phyloP scores from a whole-genome alignment of 176 grass and related monocot genomes.

The Alloteropsis semialata region DNA sequence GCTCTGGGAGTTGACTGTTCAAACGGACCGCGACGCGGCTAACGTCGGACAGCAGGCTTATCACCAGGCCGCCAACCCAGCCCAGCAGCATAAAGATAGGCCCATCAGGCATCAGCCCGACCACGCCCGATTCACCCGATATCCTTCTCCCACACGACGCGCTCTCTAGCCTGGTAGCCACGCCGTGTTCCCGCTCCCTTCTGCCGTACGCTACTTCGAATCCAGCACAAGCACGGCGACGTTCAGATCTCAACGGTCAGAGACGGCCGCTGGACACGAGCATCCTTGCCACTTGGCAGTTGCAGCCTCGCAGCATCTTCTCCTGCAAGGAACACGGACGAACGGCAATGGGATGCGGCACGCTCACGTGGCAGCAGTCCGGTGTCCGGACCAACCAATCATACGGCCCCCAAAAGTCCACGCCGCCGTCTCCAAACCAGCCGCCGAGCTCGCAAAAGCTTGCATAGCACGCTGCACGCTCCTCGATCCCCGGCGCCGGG shows the following conservation, averaged over 20 bases:
- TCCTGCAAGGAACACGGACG: not conserved
- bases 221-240: no score
- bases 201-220: not conserved
- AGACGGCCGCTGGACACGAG: not conserved
- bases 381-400: not conserved
- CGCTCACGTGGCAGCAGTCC: not conserved
- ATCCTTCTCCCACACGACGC: not conserved
- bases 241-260: not conserved
- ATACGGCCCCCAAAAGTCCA: not conserved
- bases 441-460: not conserved
- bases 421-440: conserved; percentile 12
- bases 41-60: no score
- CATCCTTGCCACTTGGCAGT: not conserved
- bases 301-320: not conserved
- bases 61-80: not conserved
- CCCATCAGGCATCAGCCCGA: no score
- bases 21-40: not conserved
- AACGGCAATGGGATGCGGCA: not conserved
- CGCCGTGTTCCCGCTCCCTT: no score
- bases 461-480: conserved; percentile 8
- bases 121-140: no score
- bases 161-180: no score
- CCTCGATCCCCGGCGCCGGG: conserved; percentile 4
- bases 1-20: not conserved
- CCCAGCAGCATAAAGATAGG: not conserved